Percentiles rank a stretch among this genome's conserved stretches.
phyloP scores from a whole-genome alignment of 768 basidiomycete genomes.

The Boletales sp. region DNA sequence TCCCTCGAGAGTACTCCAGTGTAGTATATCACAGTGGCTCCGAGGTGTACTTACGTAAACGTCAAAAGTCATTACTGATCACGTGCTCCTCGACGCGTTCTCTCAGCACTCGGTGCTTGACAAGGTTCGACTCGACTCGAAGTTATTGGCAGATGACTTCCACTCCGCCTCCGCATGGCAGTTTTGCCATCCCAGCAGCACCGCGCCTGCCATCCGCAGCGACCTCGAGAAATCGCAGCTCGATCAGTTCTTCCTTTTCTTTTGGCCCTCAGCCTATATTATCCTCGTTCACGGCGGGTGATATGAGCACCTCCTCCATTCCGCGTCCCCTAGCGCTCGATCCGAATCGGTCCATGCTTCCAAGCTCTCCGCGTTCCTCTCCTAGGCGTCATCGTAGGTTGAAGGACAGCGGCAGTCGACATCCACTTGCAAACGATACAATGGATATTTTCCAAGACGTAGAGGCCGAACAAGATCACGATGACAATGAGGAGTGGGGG shows the following conservation, averaged over 20 bases:
- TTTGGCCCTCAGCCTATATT: slow-evolving; percentile 77
- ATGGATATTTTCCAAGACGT: slow-evolving; percentile 71
- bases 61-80: neutral
- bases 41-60: too few species aligned
- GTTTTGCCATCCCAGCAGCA: slow-evolving; percentile 43
- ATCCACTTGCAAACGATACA: slow-evolving; percentile 77
- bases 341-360: slow-evolving; percentile 76
- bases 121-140: neutral
- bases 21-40: too few species aligned
- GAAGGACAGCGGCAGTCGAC: slow-evolving; percentile 53
- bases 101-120: neutral
- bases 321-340: slow-evolving; percentile 61
- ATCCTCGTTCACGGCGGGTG: slow-evolving; percentile 64
- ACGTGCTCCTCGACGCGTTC: slow-evolving; percentile 18
- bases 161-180: slow-evolving; percentile 48
- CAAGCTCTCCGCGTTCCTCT: slow-evolving; percentile 70
- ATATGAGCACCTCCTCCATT: slow-evolving; percentile 57
- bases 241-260: slow-evolving; percentile 79
- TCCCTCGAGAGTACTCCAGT: too few species aligned
- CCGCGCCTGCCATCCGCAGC: slow-evolving; percentile 53
- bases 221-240: slow-evolving; percentile 57
- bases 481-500: slow-evolving; percentile 71
- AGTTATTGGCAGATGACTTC: slow-evolving; percentile 24
- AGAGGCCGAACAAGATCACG: slow-evolving; percentile 55
- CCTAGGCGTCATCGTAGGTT: slow-evolving; percentile 53